Conservation (phyloP, 2,329 filamentous ascomycete species). For the Macrophomina tecta region DNA sequence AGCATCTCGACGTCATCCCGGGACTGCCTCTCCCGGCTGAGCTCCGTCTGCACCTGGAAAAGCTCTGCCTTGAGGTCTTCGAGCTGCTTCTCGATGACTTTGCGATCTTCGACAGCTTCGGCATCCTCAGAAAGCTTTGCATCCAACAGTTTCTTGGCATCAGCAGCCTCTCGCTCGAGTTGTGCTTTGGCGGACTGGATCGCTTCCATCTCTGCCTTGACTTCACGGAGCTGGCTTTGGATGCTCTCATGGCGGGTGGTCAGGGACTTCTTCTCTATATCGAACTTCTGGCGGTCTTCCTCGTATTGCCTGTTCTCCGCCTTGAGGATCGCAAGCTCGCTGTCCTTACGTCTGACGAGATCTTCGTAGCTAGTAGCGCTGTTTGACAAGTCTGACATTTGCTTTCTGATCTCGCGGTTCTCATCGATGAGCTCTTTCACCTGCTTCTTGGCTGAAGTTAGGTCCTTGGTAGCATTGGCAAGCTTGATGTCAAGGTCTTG, state of each 20-base stretch:
- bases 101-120: constrained; percentile 78
- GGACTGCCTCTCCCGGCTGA: constrained; percentile 90
- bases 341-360: constrained; percentile 90
- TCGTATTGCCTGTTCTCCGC: constrained; percentile 84
- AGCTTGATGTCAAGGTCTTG: constrained; percentile 90
- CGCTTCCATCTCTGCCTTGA: constrained; percentile 86
- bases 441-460: constrained; percentile 74
- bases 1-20: constrained; percentile 92
- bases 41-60: constrained; percentile 82
- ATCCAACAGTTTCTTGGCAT: constrained; percentile 85
- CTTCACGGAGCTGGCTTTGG: constrained; percentile 75
- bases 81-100: constrained; percentile 84
- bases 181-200: constrained; percentile 84
- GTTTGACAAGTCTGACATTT: constrained; percentile 83
- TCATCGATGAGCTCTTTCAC: constrained; percentile 80
- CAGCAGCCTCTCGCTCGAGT: constrained; percentile 84
- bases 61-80: constrained; percentile 85
- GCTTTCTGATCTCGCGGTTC: constrained; percentile 80
- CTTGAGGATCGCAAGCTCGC: constrained; percentile 84
- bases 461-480: constrained; percentile 76
- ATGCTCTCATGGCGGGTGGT: constrained; percentile 79
- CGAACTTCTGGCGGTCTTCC: constrained; percentile 76
- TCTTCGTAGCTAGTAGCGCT: constrained; percentile 97
- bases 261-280: constrained; percentile 77
- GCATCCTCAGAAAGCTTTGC: constrained; percentile 89